Evolutionary conservation across 2,329 filamentous ascomycete species (phyloP).

Genomic region (Nannizziopsis arthrosporioides): DNA sequence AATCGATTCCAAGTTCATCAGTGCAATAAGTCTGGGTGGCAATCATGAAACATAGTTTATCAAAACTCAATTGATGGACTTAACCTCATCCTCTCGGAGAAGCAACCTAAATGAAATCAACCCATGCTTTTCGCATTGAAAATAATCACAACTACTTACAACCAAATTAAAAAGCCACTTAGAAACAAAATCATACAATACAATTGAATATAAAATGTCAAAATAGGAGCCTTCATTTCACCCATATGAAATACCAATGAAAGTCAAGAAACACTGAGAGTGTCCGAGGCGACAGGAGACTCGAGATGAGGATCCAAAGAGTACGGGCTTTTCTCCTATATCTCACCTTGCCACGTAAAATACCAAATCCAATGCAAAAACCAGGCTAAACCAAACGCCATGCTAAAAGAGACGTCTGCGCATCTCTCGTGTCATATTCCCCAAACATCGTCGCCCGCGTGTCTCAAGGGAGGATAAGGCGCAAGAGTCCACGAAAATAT

Average conservation of each 20-base stretch:
- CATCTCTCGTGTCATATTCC: neutral
- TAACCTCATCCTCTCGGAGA: no score
- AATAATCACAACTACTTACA: neutral
- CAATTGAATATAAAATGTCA: conserved; percentile 1
- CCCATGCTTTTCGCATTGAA: neutral
- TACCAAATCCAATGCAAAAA: conserved; percentile 3
- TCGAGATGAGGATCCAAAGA: neutral
- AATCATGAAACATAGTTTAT: no score
- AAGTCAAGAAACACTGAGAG: neutral
- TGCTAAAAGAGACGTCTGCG: neutral
- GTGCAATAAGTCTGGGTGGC: no score
- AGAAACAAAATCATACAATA: conserved; percentile 7
- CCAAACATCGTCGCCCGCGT: neutral
- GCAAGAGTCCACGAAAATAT: conserved; percentile 17
- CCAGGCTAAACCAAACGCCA: neutral
- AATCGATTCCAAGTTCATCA: no score
- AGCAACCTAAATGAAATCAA: no score
- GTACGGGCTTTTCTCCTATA: neutral
- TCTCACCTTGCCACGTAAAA: neutral
- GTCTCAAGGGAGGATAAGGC: conserved; percentile 7
- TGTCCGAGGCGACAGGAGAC: neutral
- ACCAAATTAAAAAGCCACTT: conserved; percentile 2
- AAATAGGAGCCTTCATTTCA: neutral
- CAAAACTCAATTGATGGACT: no score
- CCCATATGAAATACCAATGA: conserved; percentile 15